Evolutionary conservation across 805 yeast species (phyloP).

Genomic region (Ogataea methylovora): DNA sequence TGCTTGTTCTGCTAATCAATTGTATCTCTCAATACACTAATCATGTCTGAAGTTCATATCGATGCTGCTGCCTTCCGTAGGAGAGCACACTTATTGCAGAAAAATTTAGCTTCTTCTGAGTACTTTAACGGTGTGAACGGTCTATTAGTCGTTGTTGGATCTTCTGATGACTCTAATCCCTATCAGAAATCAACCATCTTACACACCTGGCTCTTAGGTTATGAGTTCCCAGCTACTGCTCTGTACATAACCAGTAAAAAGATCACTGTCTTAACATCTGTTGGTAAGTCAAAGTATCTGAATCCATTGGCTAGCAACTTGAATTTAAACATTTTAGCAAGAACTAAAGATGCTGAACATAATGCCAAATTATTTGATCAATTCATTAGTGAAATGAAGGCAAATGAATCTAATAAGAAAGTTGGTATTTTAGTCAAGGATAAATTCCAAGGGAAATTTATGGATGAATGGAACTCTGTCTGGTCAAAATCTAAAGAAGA

Average conservation of each 20-base stretch:
- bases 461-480: constrained; percentile 65
- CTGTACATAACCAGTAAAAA: constrained; percentile 55
- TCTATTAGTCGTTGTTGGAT: constrained; percentile 68
- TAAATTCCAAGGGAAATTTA: constrained; percentile 73
- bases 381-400: constrained; percentile 39
- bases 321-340: constrained; percentile 47
- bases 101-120: constrained; percentile 21
- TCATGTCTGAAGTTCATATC: constrained; percentile 57
- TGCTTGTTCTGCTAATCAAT: too few relatives aligned
- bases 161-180: constrained; percentile 81
- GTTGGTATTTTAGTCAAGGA: constrained; percentile 75
- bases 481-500: constrained; percentile 27
- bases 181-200: constrained; percentile 80
- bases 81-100: constrained; percentile 39
- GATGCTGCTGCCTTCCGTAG: constrained; percentile 46
- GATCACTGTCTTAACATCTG: constrained; percentile 64
- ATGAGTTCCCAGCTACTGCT: constrained; percentile 91
- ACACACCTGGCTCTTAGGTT: constrained; percentile 89
- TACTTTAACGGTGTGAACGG: constrained; percentile 38
- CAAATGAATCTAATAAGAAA: constrained; percentile 30
- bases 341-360: constrained; percentile 77
- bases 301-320: constrained; percentile 43
- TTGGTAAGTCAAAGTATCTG: constrained; percentile 78
- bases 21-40: too few relatives aligned
- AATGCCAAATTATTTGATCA: constrained; percentile 60